These are phyloP conservation scores for Protomyces pachydermus DNA, from an alignment of 1,139 yeast species.

Conservation along the genomic window DNA sequence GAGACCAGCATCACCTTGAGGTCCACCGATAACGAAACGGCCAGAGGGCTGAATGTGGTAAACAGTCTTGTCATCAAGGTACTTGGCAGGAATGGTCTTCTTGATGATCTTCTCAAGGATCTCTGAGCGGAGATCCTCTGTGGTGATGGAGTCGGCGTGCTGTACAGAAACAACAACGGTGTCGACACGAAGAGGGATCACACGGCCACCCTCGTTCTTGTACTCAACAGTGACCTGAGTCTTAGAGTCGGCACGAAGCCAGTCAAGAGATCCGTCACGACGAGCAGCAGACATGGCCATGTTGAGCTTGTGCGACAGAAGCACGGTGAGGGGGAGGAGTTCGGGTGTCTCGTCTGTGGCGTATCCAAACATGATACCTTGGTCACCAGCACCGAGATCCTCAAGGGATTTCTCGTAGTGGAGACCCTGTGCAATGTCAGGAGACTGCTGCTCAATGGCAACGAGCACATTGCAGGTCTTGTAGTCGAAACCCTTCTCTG, in stretches of 20 bases:
- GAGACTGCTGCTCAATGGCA: constrained; percentile 98
- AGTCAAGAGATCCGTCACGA: constrained; percentile 85
- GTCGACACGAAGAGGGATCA: constrained; percentile 91
- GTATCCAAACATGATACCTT: constrained; percentile 98
- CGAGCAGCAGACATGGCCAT: constrained; percentile 96
- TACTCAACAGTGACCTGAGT: constrained; percentile 98
- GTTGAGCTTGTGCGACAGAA: constrained; percentile 93
- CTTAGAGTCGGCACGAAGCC: constrained; percentile 99
- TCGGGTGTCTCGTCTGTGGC: constrained; percentile 99
- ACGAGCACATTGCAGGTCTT: constrained; percentile 98
- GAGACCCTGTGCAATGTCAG: constrained; percentile 98
- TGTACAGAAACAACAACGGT: constrained; percentile 96
- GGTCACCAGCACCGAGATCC: constrained; percentile 99
- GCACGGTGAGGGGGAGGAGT: constrained; percentile 88
- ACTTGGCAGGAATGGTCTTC: constrained; percentile 85
- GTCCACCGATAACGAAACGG: constrained; percentile 99
- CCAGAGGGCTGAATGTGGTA: constrained; percentile 99
- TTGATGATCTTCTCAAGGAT: constrained; percentile 73
- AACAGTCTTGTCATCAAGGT: constrained; percentile 88
- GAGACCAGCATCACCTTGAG: constrained; percentile 99
- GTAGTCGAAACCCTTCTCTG: constrained; percentile 97
- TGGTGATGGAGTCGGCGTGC: constrained; percentile 92
- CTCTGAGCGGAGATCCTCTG: constrained; percentile 81
- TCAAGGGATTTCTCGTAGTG: constrained; percentile 95
- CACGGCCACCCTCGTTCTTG: constrained; percentile 89